A percentile compares a stretch with the other conserved stretches of the same genome.
Conservation (phyloP, 306 rosid genomes). For the Datisca glomerata region DNA sequence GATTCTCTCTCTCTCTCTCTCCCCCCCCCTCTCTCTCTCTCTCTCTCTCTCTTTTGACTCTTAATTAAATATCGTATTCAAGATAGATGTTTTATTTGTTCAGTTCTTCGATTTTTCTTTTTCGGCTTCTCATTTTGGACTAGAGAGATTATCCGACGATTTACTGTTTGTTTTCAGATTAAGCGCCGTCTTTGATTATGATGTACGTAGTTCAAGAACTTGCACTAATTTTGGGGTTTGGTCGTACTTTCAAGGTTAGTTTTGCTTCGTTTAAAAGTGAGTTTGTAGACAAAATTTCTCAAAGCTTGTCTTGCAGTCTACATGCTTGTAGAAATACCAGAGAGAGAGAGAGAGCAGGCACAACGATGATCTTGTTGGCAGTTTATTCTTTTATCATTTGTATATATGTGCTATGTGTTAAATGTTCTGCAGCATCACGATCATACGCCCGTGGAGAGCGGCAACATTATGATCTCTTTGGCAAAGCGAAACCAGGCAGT, state of each 20-base stretch:
- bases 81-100: too few relatives aligned
- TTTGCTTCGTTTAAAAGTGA: too few relatives aligned
- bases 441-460: constrained; percentile 34
- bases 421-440: constrained; percentile 33
- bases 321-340: too few relatives aligned
- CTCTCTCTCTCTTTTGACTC: neutral
- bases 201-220: constrained; percentile 10
- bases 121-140: neutral
- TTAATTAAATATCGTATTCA: constrained; percentile 4
- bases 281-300: too few relatives aligned
- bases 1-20: constrained; percentile 7
- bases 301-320: too few relatives aligned
- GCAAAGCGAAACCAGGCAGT: constrained; percentile 43
- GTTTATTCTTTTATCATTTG: neutral
- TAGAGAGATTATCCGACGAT: constrained; percentile 1
- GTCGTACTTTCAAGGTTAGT: constrained; percentile 44
- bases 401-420: neutral
- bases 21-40: neutral
- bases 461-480: constrained; percentile 55
- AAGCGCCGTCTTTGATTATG: constrained; percentile 10
- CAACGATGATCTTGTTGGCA: too few relatives aligned
- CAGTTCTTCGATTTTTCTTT: too few relatives aligned
- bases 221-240: constrained; percentile 12
- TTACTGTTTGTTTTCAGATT: constrained; percentile 26
- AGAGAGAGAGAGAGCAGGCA: too few relatives aligned